Percentiles rank a stretch among this genome's conserved stretches.
These are phyloP conservation scores for Cercospora zeae-maydis DNA, from an alignment of 2,329 filamentous ascomycete genomes.

Conservation along the genomic window DNA sequence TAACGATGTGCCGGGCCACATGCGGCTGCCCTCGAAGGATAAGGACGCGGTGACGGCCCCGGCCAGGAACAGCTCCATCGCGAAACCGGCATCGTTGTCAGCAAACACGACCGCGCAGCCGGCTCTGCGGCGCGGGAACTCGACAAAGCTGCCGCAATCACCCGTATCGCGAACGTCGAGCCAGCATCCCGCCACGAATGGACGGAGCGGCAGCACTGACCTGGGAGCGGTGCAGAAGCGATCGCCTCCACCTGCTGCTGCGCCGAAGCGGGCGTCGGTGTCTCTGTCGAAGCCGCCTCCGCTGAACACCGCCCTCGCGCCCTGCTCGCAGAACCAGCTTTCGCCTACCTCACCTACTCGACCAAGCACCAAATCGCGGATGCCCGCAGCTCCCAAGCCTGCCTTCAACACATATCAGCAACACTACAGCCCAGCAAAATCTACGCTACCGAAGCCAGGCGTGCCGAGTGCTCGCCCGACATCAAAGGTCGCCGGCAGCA, in stretches of 20 bases:
- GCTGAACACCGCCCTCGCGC: slow-evolving; percentile 15
- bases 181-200: slow-evolving; percentile 12
- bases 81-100: slow-evolving; percentile 9
- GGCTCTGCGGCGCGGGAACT: slow-evolving; percentile 25
- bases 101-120: neutral
- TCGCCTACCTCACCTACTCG: slow-evolving; percentile 24
- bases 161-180: slow-evolving; percentile 15
- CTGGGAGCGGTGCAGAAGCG: slow-evolving; percentile 10
- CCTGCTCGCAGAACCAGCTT: slow-evolving; percentile 13
- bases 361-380: slow-evolving; percentile 32
- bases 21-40: slow-evolving; percentile 22
- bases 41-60: slow-evolving; percentile 14
- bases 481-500: slow-evolving; percentile 60
- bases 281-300: slow-evolving; percentile 19
- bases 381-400: slow-evolving; percentile 42
- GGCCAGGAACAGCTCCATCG: slow-evolving; percentile 8
- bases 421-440: slow-evolving; percentile 64
- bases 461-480: slow-evolving; percentile 36
- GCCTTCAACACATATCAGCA: slow-evolving; percentile 63
- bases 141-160: slow-evolving; percentile 27
- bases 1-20: slow-evolving; percentile 16
- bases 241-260: slow-evolving; percentile 8
- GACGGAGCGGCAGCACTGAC: slow-evolving; percentile 16
- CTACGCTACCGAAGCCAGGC: slow-evolving; percentile 59
- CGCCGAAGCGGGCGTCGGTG: slow-evolving; percentile 28